Evolutionary conservation across 306 rosid species (phyloP).

Genomic region (Fagus sylvatica): DNA sequence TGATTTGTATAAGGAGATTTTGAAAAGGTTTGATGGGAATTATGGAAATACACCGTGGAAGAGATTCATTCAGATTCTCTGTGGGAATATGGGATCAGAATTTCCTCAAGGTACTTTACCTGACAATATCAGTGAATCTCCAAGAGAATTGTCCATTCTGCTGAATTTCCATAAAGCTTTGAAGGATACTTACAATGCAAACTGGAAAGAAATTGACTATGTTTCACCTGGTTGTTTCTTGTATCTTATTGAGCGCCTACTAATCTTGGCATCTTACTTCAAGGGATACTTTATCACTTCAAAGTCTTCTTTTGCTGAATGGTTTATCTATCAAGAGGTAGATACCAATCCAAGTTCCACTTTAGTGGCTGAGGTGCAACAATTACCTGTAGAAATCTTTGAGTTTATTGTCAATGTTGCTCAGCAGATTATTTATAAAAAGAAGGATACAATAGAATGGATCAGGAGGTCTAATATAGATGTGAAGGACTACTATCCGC

Average conservation of each 20-base stretch:
- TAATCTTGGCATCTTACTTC: constrained; percentile 34
- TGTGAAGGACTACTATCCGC: constrained; percentile 25
- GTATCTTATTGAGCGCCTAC: constrained; percentile 67
- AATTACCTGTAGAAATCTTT: neutral
- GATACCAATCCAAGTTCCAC: constrained; percentile 18
- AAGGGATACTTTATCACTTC: constrained; percentile 48
- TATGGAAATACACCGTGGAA: constrained; percentile 42
- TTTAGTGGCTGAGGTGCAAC: neutral
- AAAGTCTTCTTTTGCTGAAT: constrained; percentile 58
- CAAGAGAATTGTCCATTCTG: constrained; percentile 2
- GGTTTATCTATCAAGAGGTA: constrained; percentile 48
- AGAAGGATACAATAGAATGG: constrained; percentile 35
- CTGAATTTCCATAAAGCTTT: constrained; percentile 39
- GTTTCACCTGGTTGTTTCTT: constrained; percentile 65
- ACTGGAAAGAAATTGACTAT: constrained; percentile 37
- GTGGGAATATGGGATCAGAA: constrained; percentile 1
- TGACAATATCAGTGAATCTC: neutral
- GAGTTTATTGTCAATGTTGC: constrained; percentile 23
- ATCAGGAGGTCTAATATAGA: constrained; percentile 12
- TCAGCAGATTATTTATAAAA: constrained; percentile 12
- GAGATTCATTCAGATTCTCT: constrained; percentile 37
- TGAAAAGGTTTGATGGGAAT: constrained; percentile 17
- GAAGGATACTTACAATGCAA: constrained; percentile 28
- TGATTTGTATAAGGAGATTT: constrained; percentile 22
- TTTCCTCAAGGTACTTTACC: neutral